These are phyloP conservation scores for Hansfordia pulvinata DNA, from an alignment of 2,329 filamentous ascomycete species.

Conservation along the genomic window DNA sequence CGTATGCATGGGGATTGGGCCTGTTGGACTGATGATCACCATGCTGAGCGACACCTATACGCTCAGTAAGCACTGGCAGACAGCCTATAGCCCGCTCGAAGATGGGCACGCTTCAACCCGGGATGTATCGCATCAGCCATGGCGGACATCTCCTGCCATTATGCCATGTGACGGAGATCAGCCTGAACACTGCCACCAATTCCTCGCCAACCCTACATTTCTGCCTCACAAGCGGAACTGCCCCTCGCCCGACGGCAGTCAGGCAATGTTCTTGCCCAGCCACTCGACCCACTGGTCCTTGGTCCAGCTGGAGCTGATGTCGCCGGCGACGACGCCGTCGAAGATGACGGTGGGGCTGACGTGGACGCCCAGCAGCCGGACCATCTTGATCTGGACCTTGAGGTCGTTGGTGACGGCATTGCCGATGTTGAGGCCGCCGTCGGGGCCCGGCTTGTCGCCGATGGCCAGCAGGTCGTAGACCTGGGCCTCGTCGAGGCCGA, in stretches of 20 bases:
- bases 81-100: too few relatives aligned
- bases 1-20: too few relatives aligned
- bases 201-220: constrained; percentile 2
- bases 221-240: constrained; percentile 2
- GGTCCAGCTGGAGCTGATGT: constrained; percentile 68
- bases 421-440: constrained; percentile 61
- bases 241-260: constrained; percentile 2
- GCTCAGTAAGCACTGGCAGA: too few relatives aligned
- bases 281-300: constrained; percentile 76
- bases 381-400: constrained; percentile 71
- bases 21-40: too few relatives aligned
- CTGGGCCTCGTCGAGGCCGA: constrained; percentile 56
- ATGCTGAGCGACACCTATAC: too few relatives aligned
- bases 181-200: too few relatives aligned
- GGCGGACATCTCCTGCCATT: too few relatives aligned
- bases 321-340: constrained; percentile 68
- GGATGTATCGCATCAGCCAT: too few relatives aligned
- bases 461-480: constrained; percentile 60
- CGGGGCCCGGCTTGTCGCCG: constrained; percentile 48
- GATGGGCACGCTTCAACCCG: too few relatives aligned
- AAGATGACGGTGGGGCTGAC: constrained; percentile 85
- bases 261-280: constrained; percentile 45
- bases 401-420: constrained; percentile 77
- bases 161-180: too few relatives aligned
- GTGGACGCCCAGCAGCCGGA: constrained; percentile 69